phyloP scores from a whole-genome alignment of 2,329 filamentous ascomycete species.

The Phyllosticta paracitricarpa region DNA sequence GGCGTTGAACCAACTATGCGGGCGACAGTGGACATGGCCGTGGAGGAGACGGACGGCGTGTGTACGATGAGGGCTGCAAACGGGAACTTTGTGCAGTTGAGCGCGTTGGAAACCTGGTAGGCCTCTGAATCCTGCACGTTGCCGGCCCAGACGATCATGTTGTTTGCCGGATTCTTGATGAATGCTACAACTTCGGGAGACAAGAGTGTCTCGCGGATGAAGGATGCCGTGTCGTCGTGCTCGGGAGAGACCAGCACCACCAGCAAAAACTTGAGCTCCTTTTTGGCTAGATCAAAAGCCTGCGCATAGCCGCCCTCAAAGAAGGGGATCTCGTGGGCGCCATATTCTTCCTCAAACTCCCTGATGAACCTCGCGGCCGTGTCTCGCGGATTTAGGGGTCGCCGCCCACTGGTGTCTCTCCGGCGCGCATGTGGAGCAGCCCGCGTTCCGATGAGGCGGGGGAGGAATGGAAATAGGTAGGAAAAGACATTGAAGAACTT shows the following conservation, averaged over 20 bases:
- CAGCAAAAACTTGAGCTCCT: slow-evolving; percentile 83
- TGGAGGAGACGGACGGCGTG: slow-evolving; percentile 72
- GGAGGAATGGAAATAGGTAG: slow-evolving; percentile 72
- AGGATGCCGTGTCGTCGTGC: slow-evolving; percentile 81
- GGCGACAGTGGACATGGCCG: slow-evolving; percentile 83
- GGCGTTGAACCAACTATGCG: slow-evolving; percentile 65
- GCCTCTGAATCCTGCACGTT: slow-evolving; percentile 89
- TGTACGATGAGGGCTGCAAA: slow-evolving; percentile 81
- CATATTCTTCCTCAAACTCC: slow-evolving; percentile 93
- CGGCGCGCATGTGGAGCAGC: slow-evolving; percentile 27
- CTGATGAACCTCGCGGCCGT: slow-evolving; percentile 80
- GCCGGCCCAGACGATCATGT: slow-evolving; percentile 84
- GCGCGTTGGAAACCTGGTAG: slow-evolving; percentile 80
- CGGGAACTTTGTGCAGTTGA: slow-evolving; percentile 86
- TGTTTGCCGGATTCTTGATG: slow-evolving; percentile 63
- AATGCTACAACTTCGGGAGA: slow-evolving; percentile 63
- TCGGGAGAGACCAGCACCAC: slow-evolving; percentile 83
- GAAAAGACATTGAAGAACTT: slow-evolving; percentile 62
- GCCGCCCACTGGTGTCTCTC: slow-evolving; percentile 57
- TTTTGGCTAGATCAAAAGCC: slow-evolving; percentile 81
- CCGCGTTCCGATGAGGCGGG: slow-evolving; percentile 48
- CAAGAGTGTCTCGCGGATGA: slow-evolving; percentile 73
- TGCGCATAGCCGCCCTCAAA: slow-evolving; percentile 86
- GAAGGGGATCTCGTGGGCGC: slow-evolving; percentile 60
- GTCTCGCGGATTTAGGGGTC: slow-evolving; percentile 73